Conservation (phyloP, 768 basidiomycete genomes). For the Trametes gibbosa region DNA sequence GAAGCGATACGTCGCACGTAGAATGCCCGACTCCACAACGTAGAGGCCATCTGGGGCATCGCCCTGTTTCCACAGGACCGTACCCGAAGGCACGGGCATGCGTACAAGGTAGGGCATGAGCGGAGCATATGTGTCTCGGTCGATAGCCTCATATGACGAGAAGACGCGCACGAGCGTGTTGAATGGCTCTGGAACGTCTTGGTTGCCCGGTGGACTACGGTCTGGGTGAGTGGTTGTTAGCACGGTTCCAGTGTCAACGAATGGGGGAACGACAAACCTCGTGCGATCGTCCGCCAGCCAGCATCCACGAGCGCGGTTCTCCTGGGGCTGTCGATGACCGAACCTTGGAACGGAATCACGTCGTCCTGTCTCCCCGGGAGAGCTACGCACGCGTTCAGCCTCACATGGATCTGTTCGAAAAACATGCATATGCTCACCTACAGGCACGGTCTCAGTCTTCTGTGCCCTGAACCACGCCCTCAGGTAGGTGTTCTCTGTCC, state of each 20-base stretch:
- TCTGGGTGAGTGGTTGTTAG: conserved; percentile 18
- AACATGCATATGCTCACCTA: conserved; percentile 38
- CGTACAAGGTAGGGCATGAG: conserved; percentile 73
- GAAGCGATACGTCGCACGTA: conserved; percentile 80
- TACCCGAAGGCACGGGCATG: conserved; percentile 51
- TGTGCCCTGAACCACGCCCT: conserved; percentile 73
- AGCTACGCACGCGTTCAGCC: conserved; percentile 30
- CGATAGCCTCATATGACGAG: conserved; percentile 62
- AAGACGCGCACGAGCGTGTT: conserved; percentile 79
- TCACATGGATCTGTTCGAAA: not conserved
- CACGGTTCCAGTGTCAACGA: not conserved
- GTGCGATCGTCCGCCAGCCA: conserved; percentile 67
- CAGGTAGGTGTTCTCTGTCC: conserved; percentile 94
- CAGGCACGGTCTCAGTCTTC: conserved; percentile 47
- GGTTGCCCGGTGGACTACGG: not conserved
- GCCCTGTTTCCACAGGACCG: conserved; percentile 73
- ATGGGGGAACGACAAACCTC: conserved; percentile 38
- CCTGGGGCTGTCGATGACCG: conserved; percentile 61
- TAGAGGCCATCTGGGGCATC: conserved; percentile 82
- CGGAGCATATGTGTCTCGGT: conserved; percentile 55
- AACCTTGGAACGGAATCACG: conserved; percentile 46
- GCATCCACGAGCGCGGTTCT: conserved; percentile 61
- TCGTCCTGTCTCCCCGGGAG: conserved; percentile 58
- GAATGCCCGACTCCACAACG: conserved; percentile 82
- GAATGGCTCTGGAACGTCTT: conserved; percentile 55